phyloP scores from a whole-genome alignment of 192 early-diverging fungal genomes.

The Linnemannia exigua region DNA sequence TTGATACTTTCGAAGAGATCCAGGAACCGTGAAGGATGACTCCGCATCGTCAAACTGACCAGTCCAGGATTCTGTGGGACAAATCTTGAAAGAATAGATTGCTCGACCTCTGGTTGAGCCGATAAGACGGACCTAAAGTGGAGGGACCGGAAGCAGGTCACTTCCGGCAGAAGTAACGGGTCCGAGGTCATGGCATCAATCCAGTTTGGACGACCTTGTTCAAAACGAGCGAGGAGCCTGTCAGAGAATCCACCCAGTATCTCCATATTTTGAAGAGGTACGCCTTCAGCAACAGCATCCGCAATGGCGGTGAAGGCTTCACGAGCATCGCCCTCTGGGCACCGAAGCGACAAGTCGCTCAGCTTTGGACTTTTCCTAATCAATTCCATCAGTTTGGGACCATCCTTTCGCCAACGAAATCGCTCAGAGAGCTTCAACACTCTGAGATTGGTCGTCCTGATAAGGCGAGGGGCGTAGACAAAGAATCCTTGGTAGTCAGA shows the following conservation, averaged over 20 bases:
- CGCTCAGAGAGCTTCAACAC: slow-evolving; percentile 14
- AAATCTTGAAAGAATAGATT: not conserved
- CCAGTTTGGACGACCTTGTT: not conserved
- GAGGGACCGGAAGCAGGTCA: not conserved
- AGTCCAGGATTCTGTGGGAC: not conserved
- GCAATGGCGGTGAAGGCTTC: slow-evolving; percentile 12
- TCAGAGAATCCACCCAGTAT: not conserved
- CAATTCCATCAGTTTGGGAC: slow-evolving; percentile 15
- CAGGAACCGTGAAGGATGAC: not conserved
- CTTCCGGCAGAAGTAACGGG: not conserved
- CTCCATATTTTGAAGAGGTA: not conserved
- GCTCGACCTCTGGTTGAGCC: too few relatives aligned
- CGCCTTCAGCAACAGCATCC: not conserved
- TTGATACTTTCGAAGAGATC: not conserved
- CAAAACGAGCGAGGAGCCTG: not conserved
- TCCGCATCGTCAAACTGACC: not conserved
- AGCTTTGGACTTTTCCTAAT: slow-evolving; percentile 15
- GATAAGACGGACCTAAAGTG: not conserved
- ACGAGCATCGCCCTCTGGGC: not conserved
- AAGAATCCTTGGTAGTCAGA: slow-evolving; percentile 26
- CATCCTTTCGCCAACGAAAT: slow-evolving; percentile 28
- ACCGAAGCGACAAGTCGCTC: slow-evolving; percentile 5
- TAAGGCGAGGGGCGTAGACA: not conserved
- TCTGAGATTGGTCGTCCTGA: not conserved
- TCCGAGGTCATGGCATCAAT: not conserved